These are phyloP conservation scores for Colletotrichum graminicola DNA, from an alignment of 2,329 filamentous ascomycete genomes.

Conservation along the genomic window DNA sequence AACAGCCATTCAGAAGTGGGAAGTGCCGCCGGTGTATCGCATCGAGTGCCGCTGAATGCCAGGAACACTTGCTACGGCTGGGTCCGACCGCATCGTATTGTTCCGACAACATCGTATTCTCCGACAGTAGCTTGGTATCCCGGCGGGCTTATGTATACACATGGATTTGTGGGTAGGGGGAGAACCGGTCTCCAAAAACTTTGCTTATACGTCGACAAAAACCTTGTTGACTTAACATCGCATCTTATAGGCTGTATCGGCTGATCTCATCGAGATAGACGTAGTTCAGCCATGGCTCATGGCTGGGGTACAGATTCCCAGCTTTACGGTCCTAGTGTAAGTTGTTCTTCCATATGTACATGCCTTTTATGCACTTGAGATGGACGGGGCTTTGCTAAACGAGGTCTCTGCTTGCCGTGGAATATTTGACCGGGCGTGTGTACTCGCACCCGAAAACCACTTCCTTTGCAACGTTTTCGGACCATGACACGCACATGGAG, in stretches of 20 bases:
- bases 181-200: neutral
- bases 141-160: neutral
- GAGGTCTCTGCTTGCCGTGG: neutral
- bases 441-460: neutral
- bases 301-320: neutral
- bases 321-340: too few species aligned
- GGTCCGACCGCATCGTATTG: neutral
- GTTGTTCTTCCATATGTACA: neutral
- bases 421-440: neutral
- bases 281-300: neutral
- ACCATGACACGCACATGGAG: neutral
- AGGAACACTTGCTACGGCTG: neutral
- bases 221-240: neutral
- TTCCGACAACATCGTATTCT: neutral
- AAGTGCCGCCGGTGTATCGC: neutral
- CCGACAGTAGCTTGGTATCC: neutral
- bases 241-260: too few species aligned
- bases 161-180: too few species aligned
- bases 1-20: neutral
- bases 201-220: neutral
- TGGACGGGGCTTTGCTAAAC: neutral
- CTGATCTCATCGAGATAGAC: neutral
- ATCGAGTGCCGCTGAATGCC: neutral
- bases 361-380: neutral
- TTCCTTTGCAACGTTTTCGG: neutral